phyloP scores from a whole-genome alignment of 257 asterid species.

The Solanum sparsipilum region DNA sequence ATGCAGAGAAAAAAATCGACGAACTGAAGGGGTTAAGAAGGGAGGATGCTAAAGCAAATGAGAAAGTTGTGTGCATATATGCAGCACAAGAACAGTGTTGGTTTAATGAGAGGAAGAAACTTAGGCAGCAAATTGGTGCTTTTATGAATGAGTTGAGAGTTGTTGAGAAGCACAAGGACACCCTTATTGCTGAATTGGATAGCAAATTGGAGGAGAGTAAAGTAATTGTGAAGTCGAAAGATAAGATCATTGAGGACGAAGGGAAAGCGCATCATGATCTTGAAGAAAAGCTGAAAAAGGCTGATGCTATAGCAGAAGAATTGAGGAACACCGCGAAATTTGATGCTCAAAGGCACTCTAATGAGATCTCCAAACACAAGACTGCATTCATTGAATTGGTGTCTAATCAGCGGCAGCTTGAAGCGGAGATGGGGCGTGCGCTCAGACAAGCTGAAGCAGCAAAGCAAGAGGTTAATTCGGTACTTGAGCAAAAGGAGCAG shows the following conservation, averaged over 20 bases:
- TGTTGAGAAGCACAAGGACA: conserved; percentile 29
- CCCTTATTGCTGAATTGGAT: conserved; percentile 35
- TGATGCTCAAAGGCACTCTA: conserved; percentile 53
- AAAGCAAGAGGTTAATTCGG: conserved; percentile 52
- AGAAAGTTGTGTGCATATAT: conserved; percentile 65
- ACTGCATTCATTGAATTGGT: conserved; percentile 79
- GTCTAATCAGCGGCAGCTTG: conserved; percentile 80
- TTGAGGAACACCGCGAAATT: conserved; percentile 25
- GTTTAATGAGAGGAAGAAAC: conserved; percentile 63
- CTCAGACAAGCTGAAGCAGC: conserved; percentile 66
- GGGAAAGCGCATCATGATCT: conserved; percentile 31
- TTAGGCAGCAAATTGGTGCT: conserved; percentile 55
- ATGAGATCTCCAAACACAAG: conserved; percentile 53
- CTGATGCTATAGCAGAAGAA: conserved; percentile 34
- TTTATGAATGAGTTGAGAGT: conserved; percentile 54
- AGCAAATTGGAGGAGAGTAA: conserved; percentile 42
- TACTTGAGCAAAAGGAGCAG: conserved; percentile 62
- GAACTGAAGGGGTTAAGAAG: conserved; percentile 58
- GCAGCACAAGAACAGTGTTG: conserved; percentile 81
- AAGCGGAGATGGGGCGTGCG: conserved; percentile 84
- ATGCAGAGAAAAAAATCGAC: conserved; percentile 35
- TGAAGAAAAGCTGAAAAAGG: conserved; percentile 40
- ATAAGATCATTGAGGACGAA: conserved; percentile 33
- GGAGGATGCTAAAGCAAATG: conserved; percentile 88
- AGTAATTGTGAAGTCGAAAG: conserved; percentile 36